Evolutionary conservation across 2,329 filamentous ascomycete species (phyloP), one percentile per base, ranked within the genome.

Genomic region (Ascochyta koolunga): DNA sequence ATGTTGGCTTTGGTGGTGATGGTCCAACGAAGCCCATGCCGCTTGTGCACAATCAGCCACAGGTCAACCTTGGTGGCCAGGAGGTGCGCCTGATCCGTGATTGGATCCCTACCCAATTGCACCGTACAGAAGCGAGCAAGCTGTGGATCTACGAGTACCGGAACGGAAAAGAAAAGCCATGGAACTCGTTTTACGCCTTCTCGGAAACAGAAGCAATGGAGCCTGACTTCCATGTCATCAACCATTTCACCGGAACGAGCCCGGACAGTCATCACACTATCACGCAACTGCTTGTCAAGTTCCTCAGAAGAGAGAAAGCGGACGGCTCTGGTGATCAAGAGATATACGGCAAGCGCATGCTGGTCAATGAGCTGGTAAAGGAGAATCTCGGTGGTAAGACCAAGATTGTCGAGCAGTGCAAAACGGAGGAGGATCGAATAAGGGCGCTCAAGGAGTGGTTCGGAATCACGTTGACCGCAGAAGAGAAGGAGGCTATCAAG

Each of bases 1-100:
- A 90, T 66, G 83, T 87, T 10, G 84, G 81, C 4, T 89, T 89
- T 64, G 87, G 87, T 40, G 83, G 83, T 18, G 83, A 86, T 62
- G 83, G 83, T 7, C 78, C 85, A 2, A 86, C 82, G 1, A 72
- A 74, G 15, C 86, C 87, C 6, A 70, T 89, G 32, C 80, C 79
- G 1, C 73, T 90, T 1, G 66, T 77, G 18, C 56, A 60, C 73
- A 73, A 52, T 9, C 66, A 72, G 13, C 69, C 78, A 8, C 76
- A 78, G 48, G 62, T 70, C 51, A 83, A 85, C 66, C 76, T 86
- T 21, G 82, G 82, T 10, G 78, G 81, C 2, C 82, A 85, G 55
- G 76, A 86, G 58, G 78, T 85, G 55, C 83, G 85, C 0, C 74
- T 88, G 5, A 68, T 82, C 21, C 75, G 77, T 32, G 79, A 80